These are phyloP conservation scores for Alternaria consortialis DNA, from an alignment of 2,329 filamentous ascomycete species.

Conservation along the genomic window DNA sequence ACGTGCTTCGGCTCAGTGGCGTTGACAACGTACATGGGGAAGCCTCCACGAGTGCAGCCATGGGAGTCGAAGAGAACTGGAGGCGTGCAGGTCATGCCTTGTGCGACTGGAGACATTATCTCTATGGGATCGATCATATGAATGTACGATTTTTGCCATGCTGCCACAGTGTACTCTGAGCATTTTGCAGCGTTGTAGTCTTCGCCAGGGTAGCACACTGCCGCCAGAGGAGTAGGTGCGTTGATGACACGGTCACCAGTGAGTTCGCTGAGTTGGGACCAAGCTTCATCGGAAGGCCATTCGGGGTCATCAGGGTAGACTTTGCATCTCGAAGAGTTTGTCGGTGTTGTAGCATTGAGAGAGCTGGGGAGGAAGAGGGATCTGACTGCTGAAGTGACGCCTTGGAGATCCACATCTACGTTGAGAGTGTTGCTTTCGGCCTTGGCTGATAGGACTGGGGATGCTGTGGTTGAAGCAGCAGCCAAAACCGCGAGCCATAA, in stretches of 20 bases:
- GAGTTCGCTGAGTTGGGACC: constrained; percentile 57
- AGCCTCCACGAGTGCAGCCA: constrained; percentile 49
- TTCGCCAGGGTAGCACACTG: constrained; percentile 44
- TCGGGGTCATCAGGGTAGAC: constrained; percentile 55
- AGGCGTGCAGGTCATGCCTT: constrained; percentile 50
- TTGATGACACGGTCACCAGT: constrained; percentile 39
- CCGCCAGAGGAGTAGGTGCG: constrained; percentile 40
- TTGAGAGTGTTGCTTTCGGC: constrained; percentile 16
- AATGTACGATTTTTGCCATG: constrained; percentile 46
- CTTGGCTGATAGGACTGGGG: constrained; percentile 24
- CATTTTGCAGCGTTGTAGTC: constrained; percentile 43
- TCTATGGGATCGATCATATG: constrained; percentile 49
- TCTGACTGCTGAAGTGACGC: constrained; percentile 27
- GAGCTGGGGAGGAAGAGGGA: constrained; percentile 32
- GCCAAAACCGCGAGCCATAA: constrained; percentile 36
- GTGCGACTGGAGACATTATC: constrained; percentile 49
- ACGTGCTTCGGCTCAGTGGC: constrained; percentile 48
- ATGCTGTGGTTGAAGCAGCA: constrained; percentile 32
- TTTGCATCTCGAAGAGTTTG: constrained; percentile 55
- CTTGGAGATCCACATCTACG: constrained; percentile 33
- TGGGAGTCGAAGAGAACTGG: constrained; percentile 46
- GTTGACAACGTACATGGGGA: constrained; percentile 49
- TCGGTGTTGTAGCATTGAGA: constrained; percentile 11
- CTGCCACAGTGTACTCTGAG: constrained; percentile 35
- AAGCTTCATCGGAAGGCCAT: constrained; percentile 61